These are phyloP conservation scores for Breviolum minutum DNA, from an alignment of 73 alveolate species.

Conservation along the genomic window DNA sequence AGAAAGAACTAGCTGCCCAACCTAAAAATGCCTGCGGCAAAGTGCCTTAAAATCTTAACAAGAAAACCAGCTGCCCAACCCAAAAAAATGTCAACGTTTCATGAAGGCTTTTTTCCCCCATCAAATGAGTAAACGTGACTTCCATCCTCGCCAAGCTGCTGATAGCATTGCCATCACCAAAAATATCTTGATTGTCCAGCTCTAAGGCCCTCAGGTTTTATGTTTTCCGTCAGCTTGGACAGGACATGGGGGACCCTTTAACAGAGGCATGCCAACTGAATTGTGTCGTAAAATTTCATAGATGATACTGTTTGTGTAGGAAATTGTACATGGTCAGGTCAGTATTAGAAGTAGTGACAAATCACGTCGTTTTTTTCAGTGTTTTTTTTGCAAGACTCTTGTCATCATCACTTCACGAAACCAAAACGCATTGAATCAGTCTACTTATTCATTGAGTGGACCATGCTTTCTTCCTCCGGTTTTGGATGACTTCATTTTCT, in stretches of 20 bases:
- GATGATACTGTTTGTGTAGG: background rate
- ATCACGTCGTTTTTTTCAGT: background rate
- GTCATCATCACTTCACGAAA: no score
- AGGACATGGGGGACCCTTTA: background rate
- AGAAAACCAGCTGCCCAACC: no score
- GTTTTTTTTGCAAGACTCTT: no score
- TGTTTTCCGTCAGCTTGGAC: background rate
- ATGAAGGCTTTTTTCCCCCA: background rate
- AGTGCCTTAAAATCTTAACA: no score
- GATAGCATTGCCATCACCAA: conserved; percentile 35
- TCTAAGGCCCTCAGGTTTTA: conserved; percentile 66
- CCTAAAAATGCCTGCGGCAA: no score
- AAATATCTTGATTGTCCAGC: conserved; percentile 27
- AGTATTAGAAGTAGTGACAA: background rate
- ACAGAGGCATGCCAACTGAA: background rate
- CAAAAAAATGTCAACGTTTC: no score
- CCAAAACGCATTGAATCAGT: no score
- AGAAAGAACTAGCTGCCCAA: no score
- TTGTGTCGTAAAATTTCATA: background rate
- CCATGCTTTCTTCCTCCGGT: no score
- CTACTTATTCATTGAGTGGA: no score
- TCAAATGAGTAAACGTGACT: background rate
- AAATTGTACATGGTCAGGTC: background rate
- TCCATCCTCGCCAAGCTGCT: background rate
- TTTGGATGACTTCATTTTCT: no score